A percentile compares a stretch with the other conserved stretches of the same genome.
These are phyloP conservation scores for Penicillium pancosmium DNA, from an alignment of 495 filamentous ascomycete species.

Conservation along the genomic window DNA sequence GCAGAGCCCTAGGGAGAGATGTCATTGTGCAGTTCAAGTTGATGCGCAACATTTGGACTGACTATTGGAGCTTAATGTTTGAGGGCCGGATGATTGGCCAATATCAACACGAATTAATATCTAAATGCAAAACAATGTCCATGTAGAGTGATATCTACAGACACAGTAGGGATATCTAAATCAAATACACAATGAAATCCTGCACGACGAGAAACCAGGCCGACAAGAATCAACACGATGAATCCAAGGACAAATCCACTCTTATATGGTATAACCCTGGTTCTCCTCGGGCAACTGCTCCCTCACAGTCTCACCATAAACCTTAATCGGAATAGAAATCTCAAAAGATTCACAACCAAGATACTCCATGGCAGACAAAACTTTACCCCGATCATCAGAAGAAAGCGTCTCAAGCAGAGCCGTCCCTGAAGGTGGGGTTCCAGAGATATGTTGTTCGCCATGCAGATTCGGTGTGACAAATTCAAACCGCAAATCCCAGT, in stretches of 20 bases:
- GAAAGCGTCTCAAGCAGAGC: slow-evolving; percentile 52
- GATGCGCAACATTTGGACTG: too few species aligned
- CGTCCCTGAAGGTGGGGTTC: slow-evolving; percentile 35
- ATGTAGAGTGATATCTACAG: slow-evolving; percentile 4
- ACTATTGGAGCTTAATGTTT: too few species aligned
- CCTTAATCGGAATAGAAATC: slow-evolving; percentile 76
- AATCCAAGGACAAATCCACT: not conserved
- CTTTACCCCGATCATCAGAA: slow-evolving; percentile 75
- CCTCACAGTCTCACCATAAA: slow-evolving; percentile 72
- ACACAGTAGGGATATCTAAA: slow-evolving; percentile 23
- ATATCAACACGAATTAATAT: too few species aligned
- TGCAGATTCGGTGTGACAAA: slow-evolving; percentile 70
- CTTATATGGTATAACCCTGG: slow-evolving; percentile 49
- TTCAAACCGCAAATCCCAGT: slow-evolving; percentile 86
- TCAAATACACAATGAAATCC: slow-evolving; percentile 16
- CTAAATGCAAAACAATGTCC: not conserved
- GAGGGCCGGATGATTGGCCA: too few species aligned
- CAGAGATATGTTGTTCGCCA: slow-evolving; percentile 27
- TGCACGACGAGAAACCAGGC: slow-evolving; percentile 1
- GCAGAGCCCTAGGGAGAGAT: too few species aligned
- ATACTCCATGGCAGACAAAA: slow-evolving; percentile 72
- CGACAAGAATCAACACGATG: slow-evolving; percentile 2
- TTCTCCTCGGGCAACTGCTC: slow-evolving; percentile 48
- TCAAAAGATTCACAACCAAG: slow-evolving; percentile 88
- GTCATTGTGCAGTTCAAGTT: too few species aligned